Conservation (phyloP, 768 basidiomycete species). For the Mycena galopus region DNA sequence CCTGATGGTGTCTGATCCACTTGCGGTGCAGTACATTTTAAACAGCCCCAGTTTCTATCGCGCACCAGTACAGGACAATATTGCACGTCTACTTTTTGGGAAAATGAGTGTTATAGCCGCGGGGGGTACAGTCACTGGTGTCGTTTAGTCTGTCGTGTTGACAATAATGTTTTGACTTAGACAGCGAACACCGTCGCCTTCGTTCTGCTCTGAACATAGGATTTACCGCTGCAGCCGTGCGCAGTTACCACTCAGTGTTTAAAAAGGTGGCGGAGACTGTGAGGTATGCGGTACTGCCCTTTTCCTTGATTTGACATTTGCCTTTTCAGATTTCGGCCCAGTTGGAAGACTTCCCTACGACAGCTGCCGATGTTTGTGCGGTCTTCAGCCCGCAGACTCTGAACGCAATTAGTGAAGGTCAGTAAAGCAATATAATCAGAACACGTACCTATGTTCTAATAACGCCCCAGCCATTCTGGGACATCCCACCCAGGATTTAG, state of each 20-base stretch:
- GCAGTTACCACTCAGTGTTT: slow-evolving; percentile 11
- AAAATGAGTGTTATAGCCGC: neutral
- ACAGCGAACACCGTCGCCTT: slow-evolving; percentile 6
- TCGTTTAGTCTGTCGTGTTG: neutral
- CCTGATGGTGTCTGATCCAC: slow-evolving; percentile 21
- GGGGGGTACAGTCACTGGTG: neutral
- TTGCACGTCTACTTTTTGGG: slow-evolving; percentile 10
- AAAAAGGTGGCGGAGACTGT: neutral
- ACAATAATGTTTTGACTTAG: neutral
- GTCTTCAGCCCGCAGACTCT: too few species aligned
- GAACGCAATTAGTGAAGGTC: too few species aligned
- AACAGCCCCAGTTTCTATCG: slow-evolving; percentile 16
- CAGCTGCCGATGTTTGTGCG: too few species aligned
- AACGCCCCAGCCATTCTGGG: too few species aligned
- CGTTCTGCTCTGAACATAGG: slow-evolving; percentile 7
- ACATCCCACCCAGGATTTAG: neutral
- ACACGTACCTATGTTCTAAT: too few species aligned
- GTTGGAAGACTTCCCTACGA: neutral
- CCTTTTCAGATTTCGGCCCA: slow-evolving; percentile 1
- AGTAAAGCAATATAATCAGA: too few species aligned
- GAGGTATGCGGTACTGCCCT: neutral
- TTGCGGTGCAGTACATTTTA: slow-evolving; percentile 9
- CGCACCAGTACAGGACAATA: neutral
- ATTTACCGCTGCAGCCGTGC: slow-evolving; percentile 8
- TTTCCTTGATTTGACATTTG: neutral